phyloP scores from a whole-genome alignment of 257 asterid genomes.

The Plantago elongata region DNA sequence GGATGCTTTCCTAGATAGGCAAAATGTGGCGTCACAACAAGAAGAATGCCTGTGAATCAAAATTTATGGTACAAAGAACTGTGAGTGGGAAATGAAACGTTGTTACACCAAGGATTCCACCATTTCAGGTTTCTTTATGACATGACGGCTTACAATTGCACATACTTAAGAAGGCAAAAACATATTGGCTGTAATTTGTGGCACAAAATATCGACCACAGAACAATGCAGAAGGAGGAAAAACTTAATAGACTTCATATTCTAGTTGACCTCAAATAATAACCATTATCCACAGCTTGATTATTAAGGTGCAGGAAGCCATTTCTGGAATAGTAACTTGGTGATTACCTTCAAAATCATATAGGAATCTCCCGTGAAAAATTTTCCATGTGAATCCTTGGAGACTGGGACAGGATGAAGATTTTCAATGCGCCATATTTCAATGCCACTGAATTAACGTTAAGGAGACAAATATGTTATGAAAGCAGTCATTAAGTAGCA shows the following conservation, averaged over 20 bases:
- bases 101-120: neutral
- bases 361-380: constrained; percentile 79
- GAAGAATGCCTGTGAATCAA: neutral
- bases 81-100: neutral
- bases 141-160: constrained; percentile 7
- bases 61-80: neutral
- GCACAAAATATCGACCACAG: constrained; percentile 1
- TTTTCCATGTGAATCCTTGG: constrained; percentile 58
- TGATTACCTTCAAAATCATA: constrained; percentile 60
- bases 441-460: constrained; percentile 50
- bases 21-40: no score
- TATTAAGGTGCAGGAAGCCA: constrained; percentile 7
- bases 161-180: neutral
- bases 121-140: constrained; percentile 9
- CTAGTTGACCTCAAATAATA: neutral
- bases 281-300: neutral
- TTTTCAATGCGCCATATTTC: constrained; percentile 85
- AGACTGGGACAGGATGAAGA: constrained; percentile 52
- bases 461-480: constrained; percentile 28
- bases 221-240: constrained; percentile 9
- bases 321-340: constrained; percentile 7
- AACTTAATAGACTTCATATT: neutral
- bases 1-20: neutral
- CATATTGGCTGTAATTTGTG: neutral
- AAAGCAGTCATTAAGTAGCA: neutral